Evolutionary conservation across 2,329 filamentous ascomycete species (phyloP).

Genomic region (Diaporthe eres): DNA sequence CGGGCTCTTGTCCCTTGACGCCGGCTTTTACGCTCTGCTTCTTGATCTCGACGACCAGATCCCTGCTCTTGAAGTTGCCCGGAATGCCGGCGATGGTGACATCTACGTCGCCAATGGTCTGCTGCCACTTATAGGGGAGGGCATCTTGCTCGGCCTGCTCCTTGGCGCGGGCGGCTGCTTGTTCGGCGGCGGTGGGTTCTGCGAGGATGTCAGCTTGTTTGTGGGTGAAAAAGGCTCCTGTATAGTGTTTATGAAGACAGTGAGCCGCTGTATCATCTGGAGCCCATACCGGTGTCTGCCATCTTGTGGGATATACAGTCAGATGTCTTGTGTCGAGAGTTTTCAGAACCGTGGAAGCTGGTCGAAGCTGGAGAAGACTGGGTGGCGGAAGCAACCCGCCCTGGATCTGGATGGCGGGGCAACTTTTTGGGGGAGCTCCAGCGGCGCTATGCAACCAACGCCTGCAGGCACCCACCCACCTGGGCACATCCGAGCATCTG

Average conservation of each 20-base stretch:
- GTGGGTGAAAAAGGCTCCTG: not conserved
- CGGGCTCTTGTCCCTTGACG: conserved; percentile 88
- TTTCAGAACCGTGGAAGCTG: conserved; percentile 38
- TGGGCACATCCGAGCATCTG: not conserved
- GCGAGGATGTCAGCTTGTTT: conserved; percentile 24
- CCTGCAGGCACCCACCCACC: conserved; percentile 17
- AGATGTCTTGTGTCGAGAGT: conserved; percentile 4
- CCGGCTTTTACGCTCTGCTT: conserved; percentile 83
- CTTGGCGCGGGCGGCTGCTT: conserved; percentile 73
- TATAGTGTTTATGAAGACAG: too few species aligned
- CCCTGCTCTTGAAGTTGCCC: conserved; percentile 85
- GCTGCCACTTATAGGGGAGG: conserved; percentile 97
- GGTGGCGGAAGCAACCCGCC: conserved; percentile 10
- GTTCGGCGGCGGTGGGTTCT: conserved; percentile 70
- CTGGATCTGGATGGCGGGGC: conserved; percentile 43
- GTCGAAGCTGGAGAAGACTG: conserved; percentile 44
- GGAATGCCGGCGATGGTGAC: conserved; percentile 80
- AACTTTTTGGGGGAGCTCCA: conserved; percentile 36
- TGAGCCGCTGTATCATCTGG: not conserved
- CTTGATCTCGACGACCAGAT: conserved; percentile 86
- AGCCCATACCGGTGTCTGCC: conserved; percentile 57
- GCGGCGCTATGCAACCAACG: not conserved
- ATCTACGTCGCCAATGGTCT: conserved; percentile 91
- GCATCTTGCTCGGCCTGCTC: conserved; percentile 90
- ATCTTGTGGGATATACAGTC: conserved; percentile 48